Evolutionary conservation across 306 rosid genomes (phyloP).

Genomic region (Crataegus laevigata): DNA sequence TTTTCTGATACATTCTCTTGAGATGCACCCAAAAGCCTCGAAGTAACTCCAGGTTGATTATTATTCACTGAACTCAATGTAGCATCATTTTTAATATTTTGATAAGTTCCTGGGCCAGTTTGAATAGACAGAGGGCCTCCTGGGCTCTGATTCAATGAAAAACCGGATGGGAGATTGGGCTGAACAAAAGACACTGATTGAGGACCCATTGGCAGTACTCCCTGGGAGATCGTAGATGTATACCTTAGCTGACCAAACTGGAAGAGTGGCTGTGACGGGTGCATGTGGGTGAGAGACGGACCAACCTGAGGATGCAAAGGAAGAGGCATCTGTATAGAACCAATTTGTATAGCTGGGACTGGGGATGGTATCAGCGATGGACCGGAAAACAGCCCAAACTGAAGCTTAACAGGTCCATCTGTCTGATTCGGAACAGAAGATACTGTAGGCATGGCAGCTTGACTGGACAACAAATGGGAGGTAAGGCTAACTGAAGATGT

Average conservation of each 20-base stretch:
- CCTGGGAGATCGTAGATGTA: slow-evolving; percentile 69
- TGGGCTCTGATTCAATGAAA: slow-evolving; percentile 47
- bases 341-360: slow-evolving; percentile 90
- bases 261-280: slow-evolving; percentile 71
- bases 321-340: slow-evolving; percentile 98
- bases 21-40: slow-evolving; percentile 38
- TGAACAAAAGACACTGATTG: slow-evolving; percentile 74
- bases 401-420: slow-evolving; percentile 79
- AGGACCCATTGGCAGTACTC: slow-evolving; percentile 69
- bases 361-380: slow-evolving; percentile 97
- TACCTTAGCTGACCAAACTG: slow-evolving; percentile 95
- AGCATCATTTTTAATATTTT: slow-evolving; percentile 37
- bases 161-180: slow-evolving; percentile 49
- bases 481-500: slow-evolving; percentile 38
- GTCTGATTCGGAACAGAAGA: slow-evolving; percentile 53
- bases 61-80: slow-evolving; percentile 37
- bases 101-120: slow-evolving; percentile 41
- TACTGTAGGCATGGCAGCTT: slow-evolving; percentile 33
- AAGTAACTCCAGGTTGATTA: slow-evolving; percentile 35
- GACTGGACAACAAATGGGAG: slow-evolving; percentile 43
- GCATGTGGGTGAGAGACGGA: slow-evolving; percentile 65
- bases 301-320: slow-evolving; percentile 80
- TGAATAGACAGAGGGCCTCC: slow-evolving; percentile 53
- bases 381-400: slow-evolving; percentile 94
- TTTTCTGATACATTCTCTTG: slow-evolving; percentile 31